phyloP scores from a whole-genome alignment of 2,329 filamentous ascomycete species.

The Torrubiellomyces zombiae region DNA sequence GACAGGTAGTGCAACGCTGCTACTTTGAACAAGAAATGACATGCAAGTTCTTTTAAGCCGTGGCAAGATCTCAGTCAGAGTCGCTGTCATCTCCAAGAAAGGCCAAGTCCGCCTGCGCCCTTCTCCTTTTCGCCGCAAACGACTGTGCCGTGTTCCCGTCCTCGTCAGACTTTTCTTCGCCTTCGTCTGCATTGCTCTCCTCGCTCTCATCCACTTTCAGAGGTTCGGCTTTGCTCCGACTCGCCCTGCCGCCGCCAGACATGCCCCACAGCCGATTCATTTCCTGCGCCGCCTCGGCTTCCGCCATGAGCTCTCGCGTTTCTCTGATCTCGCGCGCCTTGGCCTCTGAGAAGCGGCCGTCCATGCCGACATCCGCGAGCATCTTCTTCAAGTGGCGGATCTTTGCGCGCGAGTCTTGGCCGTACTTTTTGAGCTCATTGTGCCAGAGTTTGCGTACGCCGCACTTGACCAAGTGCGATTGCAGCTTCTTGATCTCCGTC shows the following conservation, averaged over 20 bases:
- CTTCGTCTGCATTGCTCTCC: slow-evolving; percentile 13
- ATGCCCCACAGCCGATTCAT: slow-evolving; percentile 66
- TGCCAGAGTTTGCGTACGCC: slow-evolving; percentile 87
- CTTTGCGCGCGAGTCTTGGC: slow-evolving; percentile 58
- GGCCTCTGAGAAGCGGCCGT: slow-evolving; percentile 69
- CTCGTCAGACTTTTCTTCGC: slow-evolving; percentile 12
- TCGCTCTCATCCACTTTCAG: slow-evolving; percentile 16
- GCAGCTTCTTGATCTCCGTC: slow-evolving; percentile 73
- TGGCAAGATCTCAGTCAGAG: slow-evolving; percentile 26
- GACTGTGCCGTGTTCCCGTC: slow-evolving; percentile 15
- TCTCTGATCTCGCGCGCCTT: slow-evolving; percentile 82
- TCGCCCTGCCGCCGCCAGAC: slow-evolving; percentile 21
- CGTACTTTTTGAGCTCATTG: slow-evolving; percentile 61
- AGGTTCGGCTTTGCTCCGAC: slow-evolving; percentile 18
- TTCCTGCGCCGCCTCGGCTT: slow-evolving; percentile 71
- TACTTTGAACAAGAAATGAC: background rate
- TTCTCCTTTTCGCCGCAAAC: slow-evolving; percentile 27
- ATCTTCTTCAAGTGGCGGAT: slow-evolving; percentile 65
- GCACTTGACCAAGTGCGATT: slow-evolving; percentile 76
- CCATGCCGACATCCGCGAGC: slow-evolving; percentile 74
- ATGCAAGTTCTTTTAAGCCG: background rate
- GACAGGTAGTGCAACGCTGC: slow-evolving; percentile 1
- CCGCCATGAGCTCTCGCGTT: slow-evolving; percentile 63
- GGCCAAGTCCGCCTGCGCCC: slow-evolving; percentile 35
- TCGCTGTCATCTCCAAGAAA: slow-evolving; percentile 58